These are phyloP conservation scores for Pleurotus tuber-regium DNA, from an alignment of 768 basidiomycete genomes.

Conservation along the genomic window DNA sequence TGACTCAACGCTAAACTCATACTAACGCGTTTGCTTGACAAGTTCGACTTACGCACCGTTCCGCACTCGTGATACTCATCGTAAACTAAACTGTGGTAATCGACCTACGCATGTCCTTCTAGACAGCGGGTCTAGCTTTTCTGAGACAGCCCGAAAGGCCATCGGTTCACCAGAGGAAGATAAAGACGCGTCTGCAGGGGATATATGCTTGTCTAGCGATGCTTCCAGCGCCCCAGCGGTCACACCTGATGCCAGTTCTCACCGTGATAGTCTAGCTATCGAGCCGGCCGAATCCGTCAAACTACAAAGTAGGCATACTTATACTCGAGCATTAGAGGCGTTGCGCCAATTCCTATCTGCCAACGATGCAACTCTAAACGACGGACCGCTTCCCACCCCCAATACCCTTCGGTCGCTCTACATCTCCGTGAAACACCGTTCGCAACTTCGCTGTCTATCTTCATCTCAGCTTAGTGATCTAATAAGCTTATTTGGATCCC, in stretches of 20 bases:
- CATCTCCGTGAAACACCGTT: slow-evolving; percentile 28
- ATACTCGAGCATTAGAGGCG: slow-evolving; percentile 14
- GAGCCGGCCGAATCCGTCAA: too few species aligned
- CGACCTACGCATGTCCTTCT: neutral
- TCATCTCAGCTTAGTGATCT: slow-evolving; percentile 36
- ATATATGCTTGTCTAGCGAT: too few species aligned
- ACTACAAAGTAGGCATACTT: too few species aligned
- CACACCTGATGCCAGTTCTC: too few species aligned
- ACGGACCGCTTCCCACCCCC: slow-evolving; percentile 22
- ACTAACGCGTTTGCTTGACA: neutral
- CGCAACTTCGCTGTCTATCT: slow-evolving; percentile 31
- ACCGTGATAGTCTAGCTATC: too few species aligned
- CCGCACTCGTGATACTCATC: neutral
- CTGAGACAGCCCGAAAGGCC: too few species aligned
- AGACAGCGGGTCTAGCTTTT: too few species aligned
- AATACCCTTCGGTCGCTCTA: slow-evolving; percentile 39
- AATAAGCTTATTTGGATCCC: slow-evolving; percentile 47
- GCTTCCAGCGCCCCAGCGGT: neutral
- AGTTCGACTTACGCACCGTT: neutral
- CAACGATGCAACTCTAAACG: slow-evolving; percentile 13
- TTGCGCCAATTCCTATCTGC: slow-evolving; percentile 23
- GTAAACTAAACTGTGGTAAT: neutral
- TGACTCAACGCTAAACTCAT: neutral
- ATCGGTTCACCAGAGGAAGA: too few species aligned
- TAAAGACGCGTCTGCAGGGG: too few species aligned